Evolutionary conservation across 169 alveolate genomes (phyloP).

Genomic region (Theileria sp.): DNA sequence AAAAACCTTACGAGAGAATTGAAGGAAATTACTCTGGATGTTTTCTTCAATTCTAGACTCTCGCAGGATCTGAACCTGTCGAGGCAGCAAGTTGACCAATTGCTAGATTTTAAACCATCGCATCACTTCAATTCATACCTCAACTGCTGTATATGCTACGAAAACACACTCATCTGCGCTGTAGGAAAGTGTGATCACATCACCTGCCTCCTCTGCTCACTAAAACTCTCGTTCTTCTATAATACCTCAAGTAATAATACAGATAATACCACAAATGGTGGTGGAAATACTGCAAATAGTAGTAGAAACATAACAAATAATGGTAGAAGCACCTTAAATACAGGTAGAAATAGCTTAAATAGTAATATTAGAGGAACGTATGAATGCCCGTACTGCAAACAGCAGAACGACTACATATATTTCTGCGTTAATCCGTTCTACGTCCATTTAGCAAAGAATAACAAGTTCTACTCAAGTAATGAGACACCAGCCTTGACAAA

Average conservation of each 20-base stretch:
- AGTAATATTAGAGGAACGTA: background rate
- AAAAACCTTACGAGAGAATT: conserved; percentile 20
- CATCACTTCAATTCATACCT: conserved; percentile 49
- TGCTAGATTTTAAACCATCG: conserved; percentile 24
- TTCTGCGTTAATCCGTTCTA: conserved; percentile 59
- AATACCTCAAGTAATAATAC: conserved; percentile 1
- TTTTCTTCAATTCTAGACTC: conserved; percentile 37
- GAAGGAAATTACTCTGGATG: conserved; percentile 32
- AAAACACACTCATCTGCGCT: conserved; percentile 59
- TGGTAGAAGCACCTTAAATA: background rate
- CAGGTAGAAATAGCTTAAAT: background rate
- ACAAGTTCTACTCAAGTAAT: conserved; percentile 20
- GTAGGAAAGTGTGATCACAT: conserved; percentile 51
- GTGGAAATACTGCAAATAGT: background rate
- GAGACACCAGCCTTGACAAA: conserved; percentile 32
- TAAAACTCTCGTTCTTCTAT: conserved; percentile 48
- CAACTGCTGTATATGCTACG: conserved; percentile 65
- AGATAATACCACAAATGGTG: background rate
- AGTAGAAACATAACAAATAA: background rate
- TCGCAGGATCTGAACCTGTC: conserved; percentile 27
- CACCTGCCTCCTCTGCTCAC: conserved; percentile 55
- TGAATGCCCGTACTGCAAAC: conserved; percentile 64
- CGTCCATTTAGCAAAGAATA: conserved; percentile 22
- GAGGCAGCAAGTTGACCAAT: conserved; percentile 44
- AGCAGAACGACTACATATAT: conserved; percentile 38